Conservation (phyloP, 805 yeast genomes). For the Scheffersomyces stipitis region DNA sequence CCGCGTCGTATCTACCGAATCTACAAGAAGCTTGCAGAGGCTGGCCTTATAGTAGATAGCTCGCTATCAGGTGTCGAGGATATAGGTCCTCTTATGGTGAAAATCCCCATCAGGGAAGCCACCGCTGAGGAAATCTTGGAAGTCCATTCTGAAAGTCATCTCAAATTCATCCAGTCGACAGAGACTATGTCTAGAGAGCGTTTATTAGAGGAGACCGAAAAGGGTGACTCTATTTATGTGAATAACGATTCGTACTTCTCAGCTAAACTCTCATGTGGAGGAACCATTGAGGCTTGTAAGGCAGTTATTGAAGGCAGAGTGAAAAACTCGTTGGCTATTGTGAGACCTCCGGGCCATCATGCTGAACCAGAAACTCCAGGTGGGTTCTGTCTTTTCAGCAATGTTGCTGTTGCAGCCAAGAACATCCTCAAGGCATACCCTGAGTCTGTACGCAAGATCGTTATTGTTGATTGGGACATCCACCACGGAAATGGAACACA, state of each 20-base stretch:
- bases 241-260: constrained; percentile 86
- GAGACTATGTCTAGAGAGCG: constrained; percentile 74
- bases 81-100: constrained; percentile 83
- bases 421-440: constrained; percentile 80
- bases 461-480: constrained; percentile 95
- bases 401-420: constrained; percentile 96
- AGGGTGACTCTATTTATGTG: constrained; percentile 92
- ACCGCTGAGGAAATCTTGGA: constrained; percentile 77
- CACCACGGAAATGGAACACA: constrained; percentile 99
- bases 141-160: constrained; percentile 83
- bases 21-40: constrained; percentile 90
- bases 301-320: constrained; percentile 94
- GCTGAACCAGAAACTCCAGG: constrained; percentile 98
- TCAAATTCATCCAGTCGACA: constrained; percentile 72
- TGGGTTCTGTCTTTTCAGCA: constrained; percentile 93
- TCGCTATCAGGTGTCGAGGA: constrained; percentile 69
- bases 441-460: constrained; percentile 79
- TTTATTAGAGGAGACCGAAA: constrained; percentile 78
- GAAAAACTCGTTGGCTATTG: constrained; percentile 89
- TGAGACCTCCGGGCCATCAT: constrained; percentile 99
- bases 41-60: constrained; percentile 83
- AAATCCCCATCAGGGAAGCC: constrained; percentile 90
- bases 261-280: constrained; percentile 94
- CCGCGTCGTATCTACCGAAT: constrained; percentile 94
- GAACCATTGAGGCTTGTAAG: constrained; percentile 92